Evolutionary conservation across 345 rosid genomes (phyloP), one percentile per base, ranked within the genome.

Genomic region (Crucihimalaya himalaica): DNA sequence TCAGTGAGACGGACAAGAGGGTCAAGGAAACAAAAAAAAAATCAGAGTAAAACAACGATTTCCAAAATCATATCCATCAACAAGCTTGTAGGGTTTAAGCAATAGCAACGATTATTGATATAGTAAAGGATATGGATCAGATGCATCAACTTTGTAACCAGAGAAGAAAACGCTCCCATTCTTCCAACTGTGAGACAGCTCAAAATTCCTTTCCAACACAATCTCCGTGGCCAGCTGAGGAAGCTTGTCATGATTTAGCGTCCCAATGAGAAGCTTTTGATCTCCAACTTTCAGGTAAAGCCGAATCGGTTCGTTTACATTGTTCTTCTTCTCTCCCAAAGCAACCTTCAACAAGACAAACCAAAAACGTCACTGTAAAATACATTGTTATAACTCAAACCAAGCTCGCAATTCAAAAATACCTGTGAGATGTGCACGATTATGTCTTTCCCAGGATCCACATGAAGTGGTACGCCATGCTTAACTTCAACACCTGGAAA

Each of bases 341-440:
- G 85, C 78, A 72, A 63, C 86, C 98, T 92, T 78, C n/a, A 58
- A 10, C n/a, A 27, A 47, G 8, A 52, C 1, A 77, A 7, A 25
- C 27, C 25, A 62, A 63, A 59, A 34, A 8, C 25, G 28, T 37
- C 34, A 5, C 66, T 25, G 18, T 32, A 59, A 52, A 34, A 50
- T 9, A 1, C 21, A 21, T 8, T 27, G 5, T 11, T 1, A 20
- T 2, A 72, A 73, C 32, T 4, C 43, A 70, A 43, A 2, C 18
- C 50, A 74, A 28, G 9, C 9, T 48, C 12, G 12, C 3, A 61
- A 62, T 42, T 45, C 34, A 32, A 54, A 48, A 25, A 21, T 52
- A 90, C 96, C 88, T 78, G 91, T 34, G 93, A 90, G 69, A 86
- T 81, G 80, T 86, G 96, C 72, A 88, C 35, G 20, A 85, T 11